Conservation (phyloP, 257 asterid genomes). For the Solanum gandarillasii region DNA sequence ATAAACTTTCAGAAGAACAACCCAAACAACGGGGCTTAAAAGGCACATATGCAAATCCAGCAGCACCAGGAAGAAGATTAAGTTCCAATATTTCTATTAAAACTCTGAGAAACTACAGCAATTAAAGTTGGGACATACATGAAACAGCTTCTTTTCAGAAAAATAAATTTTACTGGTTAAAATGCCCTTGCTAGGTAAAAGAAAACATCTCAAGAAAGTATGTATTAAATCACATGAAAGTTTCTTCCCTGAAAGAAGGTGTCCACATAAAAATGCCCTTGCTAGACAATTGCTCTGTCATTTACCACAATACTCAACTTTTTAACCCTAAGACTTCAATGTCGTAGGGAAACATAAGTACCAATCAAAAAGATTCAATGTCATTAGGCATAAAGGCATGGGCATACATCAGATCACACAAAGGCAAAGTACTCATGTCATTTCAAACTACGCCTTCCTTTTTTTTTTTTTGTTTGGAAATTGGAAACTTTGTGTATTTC, state of each 20-base stretch:
- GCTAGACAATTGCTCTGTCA: not conserved
- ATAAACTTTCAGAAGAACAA: not conserved
- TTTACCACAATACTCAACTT: not conserved
- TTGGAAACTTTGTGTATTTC: too few species aligned
- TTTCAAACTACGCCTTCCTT: not conserved
- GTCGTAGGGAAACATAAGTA: not conserved
- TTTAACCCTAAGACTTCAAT: not conserved
- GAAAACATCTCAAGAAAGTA: not conserved
- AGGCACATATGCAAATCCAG: not conserved
- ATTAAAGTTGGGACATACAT: not conserved
- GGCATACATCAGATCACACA: not conserved
- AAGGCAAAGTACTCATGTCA: not conserved
- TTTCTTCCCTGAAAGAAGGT: not conserved
- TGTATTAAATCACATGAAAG: not conserved
- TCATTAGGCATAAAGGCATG: not conserved
- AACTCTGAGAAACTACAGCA: not conserved
- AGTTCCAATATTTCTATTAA: not conserved
- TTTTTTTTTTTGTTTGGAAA: too few species aligned
- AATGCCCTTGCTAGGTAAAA: not conserved
- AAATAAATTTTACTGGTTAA: not conserved
- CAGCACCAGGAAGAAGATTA: not conserved
- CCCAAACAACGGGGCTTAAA: not conserved
- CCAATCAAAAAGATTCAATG: not conserved
- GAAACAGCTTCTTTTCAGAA: not conserved
- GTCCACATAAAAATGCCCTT: not conserved